These are phyloP conservation scores for Erucastrum elatum DNA, from an alignment of 345 rosid species.

Conservation along the genomic window DNA sequence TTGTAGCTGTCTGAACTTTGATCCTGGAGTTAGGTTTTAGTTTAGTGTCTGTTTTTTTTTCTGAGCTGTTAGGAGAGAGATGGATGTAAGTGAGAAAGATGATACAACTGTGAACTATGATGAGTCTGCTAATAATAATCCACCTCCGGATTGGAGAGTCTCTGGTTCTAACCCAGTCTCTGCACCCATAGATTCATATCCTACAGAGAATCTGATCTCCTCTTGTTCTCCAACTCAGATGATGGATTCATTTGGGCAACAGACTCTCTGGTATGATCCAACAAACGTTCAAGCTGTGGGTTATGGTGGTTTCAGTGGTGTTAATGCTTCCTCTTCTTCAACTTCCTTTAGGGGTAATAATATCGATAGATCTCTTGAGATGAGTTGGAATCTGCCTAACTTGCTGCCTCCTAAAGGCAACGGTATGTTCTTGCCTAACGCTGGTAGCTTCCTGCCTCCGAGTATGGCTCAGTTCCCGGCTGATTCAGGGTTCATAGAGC, in stretches of 20 bases:
- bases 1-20: slow-evolving; percentile 25
- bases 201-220: slow-evolving; percentile 53
- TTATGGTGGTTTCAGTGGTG: slow-evolving; percentile 57
- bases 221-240: slow-evolving; percentile 70
- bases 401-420: slow-evolving; percentile 62
- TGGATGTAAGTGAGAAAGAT: slow-evolving; percentile 38
- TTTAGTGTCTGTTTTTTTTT: not conserved
- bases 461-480: slow-evolving; percentile 83
- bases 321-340: slow-evolving; percentile 26
- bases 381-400: slow-evolving; percentile 69
- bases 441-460: slow-evolving; percentile 55
- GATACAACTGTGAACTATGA: slow-evolving; percentile 44
- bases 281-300: slow-evolving; percentile 59
- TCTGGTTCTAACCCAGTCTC: slow-evolving; percentile 49
- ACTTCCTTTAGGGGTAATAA: slow-evolving; percentile 45
- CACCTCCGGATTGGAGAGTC: slow-evolving; percentile 65
- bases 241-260: slow-evolving; percentile 58
- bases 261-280: slow-evolving; percentile 68
- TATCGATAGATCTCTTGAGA: slow-evolving; percentile 59
- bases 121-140: slow-evolving; percentile 44
- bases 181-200: slow-evolving; percentile 53
- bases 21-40: slow-evolving; percentile 18
- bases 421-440: slow-evolving; percentile 53
- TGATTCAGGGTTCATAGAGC: slow-evolving; percentile 90
- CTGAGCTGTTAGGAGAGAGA: slow-evolving; percentile 36